Evolutionary conservation across 306 rosid genomes (phyloP).

Genomic region (Prunus mongolica): DNA sequence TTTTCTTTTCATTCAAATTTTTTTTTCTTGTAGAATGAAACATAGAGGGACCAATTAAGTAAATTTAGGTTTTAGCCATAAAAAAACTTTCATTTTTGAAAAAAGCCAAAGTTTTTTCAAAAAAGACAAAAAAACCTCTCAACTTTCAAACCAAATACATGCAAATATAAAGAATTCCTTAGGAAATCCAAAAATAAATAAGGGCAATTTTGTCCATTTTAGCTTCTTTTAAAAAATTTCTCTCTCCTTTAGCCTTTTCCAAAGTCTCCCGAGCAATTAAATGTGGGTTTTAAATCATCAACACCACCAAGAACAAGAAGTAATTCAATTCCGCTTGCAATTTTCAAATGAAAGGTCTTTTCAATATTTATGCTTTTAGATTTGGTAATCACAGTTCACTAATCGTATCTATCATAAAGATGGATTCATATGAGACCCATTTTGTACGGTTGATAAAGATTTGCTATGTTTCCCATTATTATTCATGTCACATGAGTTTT

Average conservation of each 20-base stretch:
- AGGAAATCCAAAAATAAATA: too few species aligned
- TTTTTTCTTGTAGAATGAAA: slow-evolving; percentile 15
- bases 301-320: slow-evolving; percentile 17
- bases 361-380: not conserved
- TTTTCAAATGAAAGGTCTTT: slow-evolving; percentile 17
- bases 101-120: too few species aligned
- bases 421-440: not conserved
- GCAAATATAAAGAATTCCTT: too few species aligned
- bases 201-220: too few species aligned
- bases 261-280: not conserved
- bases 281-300: slow-evolving; percentile 8
- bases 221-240: too few species aligned
- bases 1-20: not conserved
- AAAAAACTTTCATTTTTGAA: too few species aligned
- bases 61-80: too few species aligned
- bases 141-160: too few species aligned
- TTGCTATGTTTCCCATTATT: not conserved
- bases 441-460: not conserved
- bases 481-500: not conserved
- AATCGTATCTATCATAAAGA: not conserved
- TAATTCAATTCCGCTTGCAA: slow-evolving; percentile 12
- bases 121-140: too few species aligned
- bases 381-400: not conserved
- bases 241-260: too few species aligned
- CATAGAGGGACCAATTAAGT: too few species aligned